These are phyloP conservation scores for Cladosporium austrohemisphaericum DNA, from an alignment of 2,329 filamentous ascomycete species.

Conservation along the genomic window DNA sequence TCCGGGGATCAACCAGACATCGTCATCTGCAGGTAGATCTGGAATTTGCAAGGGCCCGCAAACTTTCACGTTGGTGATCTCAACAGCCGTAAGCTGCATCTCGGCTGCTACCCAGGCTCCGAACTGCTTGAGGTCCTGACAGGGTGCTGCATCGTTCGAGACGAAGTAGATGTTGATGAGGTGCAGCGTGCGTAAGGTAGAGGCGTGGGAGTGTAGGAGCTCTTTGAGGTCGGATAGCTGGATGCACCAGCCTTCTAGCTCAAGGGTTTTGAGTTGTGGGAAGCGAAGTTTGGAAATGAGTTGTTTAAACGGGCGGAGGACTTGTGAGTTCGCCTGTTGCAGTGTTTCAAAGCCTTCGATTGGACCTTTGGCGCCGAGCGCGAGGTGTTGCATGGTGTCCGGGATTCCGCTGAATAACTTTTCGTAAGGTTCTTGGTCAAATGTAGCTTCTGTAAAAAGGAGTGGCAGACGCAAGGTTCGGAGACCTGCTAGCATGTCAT, in stretches of 20 bases:
- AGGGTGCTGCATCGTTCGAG: neutral
- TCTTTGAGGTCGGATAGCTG: neutral
- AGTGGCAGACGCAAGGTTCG: constrained; percentile 1
- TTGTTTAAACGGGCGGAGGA: neutral
- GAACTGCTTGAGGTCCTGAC: neutral
- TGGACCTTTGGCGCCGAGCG: constrained; percentile 1
- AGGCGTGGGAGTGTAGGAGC: neutral
- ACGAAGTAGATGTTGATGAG: constrained; percentile 5
- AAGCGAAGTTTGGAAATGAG: neutral
- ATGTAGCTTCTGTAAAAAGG: neutral
- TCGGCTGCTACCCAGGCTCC: neutral
- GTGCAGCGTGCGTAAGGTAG: constrained; percentile 5
- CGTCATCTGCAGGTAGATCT: neutral
- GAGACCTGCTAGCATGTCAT: neutral
- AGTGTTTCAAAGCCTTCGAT: neutral
- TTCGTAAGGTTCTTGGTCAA: neutral
- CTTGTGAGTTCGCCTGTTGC: neutral
- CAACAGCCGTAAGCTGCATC: neutral
- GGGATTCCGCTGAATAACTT: neutral
- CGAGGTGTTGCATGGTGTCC: neutral
- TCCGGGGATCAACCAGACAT: neutral
- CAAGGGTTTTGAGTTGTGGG: neutral
- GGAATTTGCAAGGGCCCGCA: neutral
- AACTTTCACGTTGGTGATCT: neutral
- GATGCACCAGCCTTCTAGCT: constrained; percentile 12